Evolutionary conservation across 2,329 filamentous ascomycete species (phyloP).

Genomic region (Decorospora gaudefroyi): DNA sequence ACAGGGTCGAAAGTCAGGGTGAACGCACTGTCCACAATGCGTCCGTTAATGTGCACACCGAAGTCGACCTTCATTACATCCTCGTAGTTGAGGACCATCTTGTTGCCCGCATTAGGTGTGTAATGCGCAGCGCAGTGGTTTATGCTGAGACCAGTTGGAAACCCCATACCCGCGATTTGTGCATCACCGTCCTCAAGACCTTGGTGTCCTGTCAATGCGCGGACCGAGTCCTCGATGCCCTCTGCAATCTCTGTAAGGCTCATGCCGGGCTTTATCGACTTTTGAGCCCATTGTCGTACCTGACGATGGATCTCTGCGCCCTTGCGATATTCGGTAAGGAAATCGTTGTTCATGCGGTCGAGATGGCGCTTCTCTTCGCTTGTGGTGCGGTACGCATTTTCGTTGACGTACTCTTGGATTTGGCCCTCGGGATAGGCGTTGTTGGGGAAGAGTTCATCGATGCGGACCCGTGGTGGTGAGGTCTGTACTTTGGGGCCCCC

Average conservation of each 20-base stretch:
- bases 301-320: constrained; percentile 89
- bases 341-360: constrained; percentile 78
- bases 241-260: constrained; percentile 80
- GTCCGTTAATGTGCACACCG: constrained; percentile 70
- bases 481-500: constrained; percentile 69
- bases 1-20: constrained; percentile 70
- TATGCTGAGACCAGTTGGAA: constrained; percentile 80
- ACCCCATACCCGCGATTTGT: constrained; percentile 79
- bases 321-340: constrained; percentile 78
- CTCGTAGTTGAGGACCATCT: constrained; percentile 66
- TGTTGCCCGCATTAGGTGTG: constrained; percentile 86
- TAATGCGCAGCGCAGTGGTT: constrained; percentile 88
- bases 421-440: constrained; percentile 76
- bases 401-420: constrained; percentile 75
- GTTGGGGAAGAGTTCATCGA: constrained; percentile 75
- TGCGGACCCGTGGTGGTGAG: constrained; percentile 72
- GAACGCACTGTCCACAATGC: constrained; percentile 73
- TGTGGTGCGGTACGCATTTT: constrained; percentile 79
- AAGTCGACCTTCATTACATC: constrained; percentile 78
- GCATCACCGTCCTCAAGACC: constrained; percentile 79
- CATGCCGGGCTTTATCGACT: constrained; percentile 79
- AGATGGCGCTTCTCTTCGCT: constrained; percentile 83
- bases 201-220: constrained; percentile 74
- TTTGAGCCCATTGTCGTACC: constrained; percentile 81
- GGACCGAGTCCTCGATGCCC: constrained; percentile 82